Evolutionary conservation across 2,329 filamentous ascomycete genomes (phyloP), one percentile per base, ranked within the genome.

Genomic region (Colletotrichum navitas): DNA sequence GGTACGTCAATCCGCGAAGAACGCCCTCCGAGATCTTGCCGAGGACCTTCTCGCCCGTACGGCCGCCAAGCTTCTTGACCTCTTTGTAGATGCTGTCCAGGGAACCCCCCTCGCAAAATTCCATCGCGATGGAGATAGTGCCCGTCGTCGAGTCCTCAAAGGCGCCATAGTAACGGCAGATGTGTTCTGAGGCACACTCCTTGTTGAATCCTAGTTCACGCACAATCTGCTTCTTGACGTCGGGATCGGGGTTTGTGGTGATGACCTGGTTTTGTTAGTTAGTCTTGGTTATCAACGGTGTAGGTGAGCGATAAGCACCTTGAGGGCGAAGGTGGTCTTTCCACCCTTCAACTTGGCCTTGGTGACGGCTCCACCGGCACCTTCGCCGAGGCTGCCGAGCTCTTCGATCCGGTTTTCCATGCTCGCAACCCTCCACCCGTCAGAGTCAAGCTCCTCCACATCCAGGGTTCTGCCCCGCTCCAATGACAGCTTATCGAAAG

Each of bases 41-140:
- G 5, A 99, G 87, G 1, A 99, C 96, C 80, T 98, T 99, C 81
- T 99, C 96, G 75, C 96, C 96, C 0, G 95, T 98, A 61, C 96
- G 90, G 14, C 96, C 96, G 52, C 95, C 95, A 2, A 98, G 89
- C 76, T 96, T 94, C 85, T 97, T 97, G 45, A 99, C 95, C 83
- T 99, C 96, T 75, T 94, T 94, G 85, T 99, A 99, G 75, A 99
- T 96, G 79, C 94, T 96, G 84, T 99, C 95, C 26, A 99, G 88
- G 58, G 94, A 97, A 64, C 96, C 96, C 69, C 96, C 96, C 82
- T 98, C 96, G 80, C 96, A 99, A 78, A 97, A 98, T 80, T 99
- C 96, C 96, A 99, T 99, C 68, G 94, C 95, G 79, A 99, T 99
- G 59, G 94, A 97, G 76, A 99, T 98, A 59, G 95, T 98, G 62